Evolutionary conservation across 2,329 filamentous ascomycete species (phyloP).

Genomic region (Emydomyces testavorans): DNA sequence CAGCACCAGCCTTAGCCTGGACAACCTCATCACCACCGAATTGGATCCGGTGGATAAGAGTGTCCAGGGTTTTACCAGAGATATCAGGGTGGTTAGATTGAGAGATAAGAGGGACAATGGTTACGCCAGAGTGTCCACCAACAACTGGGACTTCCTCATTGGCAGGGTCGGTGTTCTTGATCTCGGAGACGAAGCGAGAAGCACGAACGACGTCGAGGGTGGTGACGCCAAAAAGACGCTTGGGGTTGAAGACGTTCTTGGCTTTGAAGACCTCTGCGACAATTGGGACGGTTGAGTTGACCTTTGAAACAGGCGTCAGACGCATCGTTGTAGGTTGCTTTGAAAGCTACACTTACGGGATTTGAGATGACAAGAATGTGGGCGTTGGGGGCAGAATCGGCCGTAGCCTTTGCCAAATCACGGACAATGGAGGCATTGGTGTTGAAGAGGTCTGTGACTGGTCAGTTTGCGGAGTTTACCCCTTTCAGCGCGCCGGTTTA

Average conservation of each 20-base stretch:
- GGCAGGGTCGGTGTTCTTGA: conserved; percentile 81
- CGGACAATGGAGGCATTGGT: conserved; percentile 99
- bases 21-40: conserved; percentile 99
- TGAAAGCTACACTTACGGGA: conserved; percentile 48
- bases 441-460: conserved; percentile 78
- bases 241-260: conserved; percentile 94
- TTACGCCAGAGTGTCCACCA: conserved; percentile 93
- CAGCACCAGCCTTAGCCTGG: conserved; percentile 95
- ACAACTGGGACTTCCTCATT: conserved; percentile 93
- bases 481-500: neutral
- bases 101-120: conserved; percentile 94
- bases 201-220: conserved; percentile 98
- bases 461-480: neutral
- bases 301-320: conserved; percentile 30
- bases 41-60: conserved; percentile 87
- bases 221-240: conserved; percentile 98
- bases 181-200: conserved; percentile 90
- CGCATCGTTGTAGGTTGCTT: neutral
- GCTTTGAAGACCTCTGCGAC: conserved; percentile 93
- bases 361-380: conserved; percentile 97
- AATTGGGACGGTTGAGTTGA: conserved; percentile 99
- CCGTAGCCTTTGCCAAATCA: conserved; percentile 90
- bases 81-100: conserved; percentile 83
- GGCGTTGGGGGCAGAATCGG: conserved; percentile 77
- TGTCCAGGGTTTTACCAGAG: conserved; percentile 58